Evolutionary conservation across 768 basidiomycete genomes (phyloP).

Genomic region (Mycena leptocephala): DNA sequence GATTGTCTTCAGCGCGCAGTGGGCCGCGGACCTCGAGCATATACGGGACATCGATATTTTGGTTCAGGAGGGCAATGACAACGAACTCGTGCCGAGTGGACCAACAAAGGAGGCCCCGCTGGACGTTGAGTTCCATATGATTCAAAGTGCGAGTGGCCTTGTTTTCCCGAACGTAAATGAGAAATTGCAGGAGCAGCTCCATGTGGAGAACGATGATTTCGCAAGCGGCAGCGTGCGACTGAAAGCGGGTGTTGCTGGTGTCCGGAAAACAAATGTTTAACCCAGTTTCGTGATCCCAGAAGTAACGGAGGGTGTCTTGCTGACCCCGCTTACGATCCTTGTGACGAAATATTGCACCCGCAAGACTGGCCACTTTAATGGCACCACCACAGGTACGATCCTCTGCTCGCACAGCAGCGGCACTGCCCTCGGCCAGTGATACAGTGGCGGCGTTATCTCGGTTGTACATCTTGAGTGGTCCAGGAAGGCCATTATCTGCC

Average conservation of each 20-base stretch:
- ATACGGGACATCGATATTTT: conserved; percentile 37
- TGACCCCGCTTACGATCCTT: conserved; percentile 20
- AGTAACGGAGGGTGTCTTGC: no score
- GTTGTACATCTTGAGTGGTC: conserved; percentile 40
- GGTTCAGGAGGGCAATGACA: conserved; percentile 25
- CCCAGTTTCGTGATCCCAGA: no score
- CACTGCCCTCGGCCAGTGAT: not conserved
- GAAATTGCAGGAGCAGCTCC: conserved; percentile 32
- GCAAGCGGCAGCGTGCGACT: no score
- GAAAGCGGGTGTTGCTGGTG: no score
- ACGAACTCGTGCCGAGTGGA: no score
- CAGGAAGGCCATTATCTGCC: conserved; percentile 11
- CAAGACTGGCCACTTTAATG: conserved; percentile 36
- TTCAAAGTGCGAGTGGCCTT: conserved; percentile 36
- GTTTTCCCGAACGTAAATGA: conserved; percentile 37
- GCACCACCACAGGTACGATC: conserved; percentile 40
- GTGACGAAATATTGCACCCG: conserved; percentile 37
- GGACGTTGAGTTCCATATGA: conserved; percentile 43
- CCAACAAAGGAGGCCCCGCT: conserved; percentile 29
- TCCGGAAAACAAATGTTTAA: no score
- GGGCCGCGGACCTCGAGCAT: conserved; percentile 33
- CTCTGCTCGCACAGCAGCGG: conserved; percentile 18
- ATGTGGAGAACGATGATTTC: no score
- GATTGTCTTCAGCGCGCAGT: not conserved
- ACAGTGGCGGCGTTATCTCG: conserved; percentile 37